A percentile compares a stretch with the other conserved stretches of the same genome.
phyloP scores from a whole-genome alignment of 345 rosid genomes.

The Sonneratia caseolaris region DNA sequence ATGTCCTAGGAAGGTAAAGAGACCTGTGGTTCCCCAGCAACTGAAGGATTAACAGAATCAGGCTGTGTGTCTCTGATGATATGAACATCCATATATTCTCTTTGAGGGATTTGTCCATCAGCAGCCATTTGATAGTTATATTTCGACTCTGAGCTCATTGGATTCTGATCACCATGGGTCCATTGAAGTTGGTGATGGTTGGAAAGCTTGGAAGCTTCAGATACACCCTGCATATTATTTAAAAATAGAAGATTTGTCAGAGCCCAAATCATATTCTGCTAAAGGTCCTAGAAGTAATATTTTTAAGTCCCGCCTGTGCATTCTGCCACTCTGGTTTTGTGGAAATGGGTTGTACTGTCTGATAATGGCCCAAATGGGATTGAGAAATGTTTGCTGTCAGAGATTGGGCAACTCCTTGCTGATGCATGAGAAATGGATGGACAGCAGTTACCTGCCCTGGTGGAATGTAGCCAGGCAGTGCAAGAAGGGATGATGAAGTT shows the following conservation, averaged over 20 bases:
- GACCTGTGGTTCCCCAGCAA: constrained; percentile 60
- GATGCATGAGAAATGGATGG: constrained; percentile 73
- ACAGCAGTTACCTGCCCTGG: constrained; percentile 67
- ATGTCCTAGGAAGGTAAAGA: neutral
- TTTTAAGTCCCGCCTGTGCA: constrained; percentile 40
- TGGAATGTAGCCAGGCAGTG: constrained; percentile 58
- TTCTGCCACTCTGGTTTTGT: constrained; percentile 62
- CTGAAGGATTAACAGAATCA: constrained; percentile 37
- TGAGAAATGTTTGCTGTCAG: constrained; percentile 52
- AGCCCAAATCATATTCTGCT: neutral
- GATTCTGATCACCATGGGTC: constrained; percentile 44
- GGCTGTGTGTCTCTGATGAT: constrained; percentile 35
- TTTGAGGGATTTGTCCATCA: constrained; percentile 44
- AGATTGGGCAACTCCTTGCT: constrained; percentile 59
- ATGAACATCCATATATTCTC: constrained; percentile 23
- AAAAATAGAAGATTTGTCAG: neutral
- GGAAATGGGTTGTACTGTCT: constrained; percentile 34
- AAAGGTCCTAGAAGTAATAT: neutral
- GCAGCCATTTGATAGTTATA: constrained; percentile 42
- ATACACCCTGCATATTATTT: constrained; percentile 32
- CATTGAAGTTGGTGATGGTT: constrained; percentile 36
- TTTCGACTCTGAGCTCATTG: constrained; percentile 39
- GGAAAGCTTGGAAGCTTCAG: constrained; percentile 41
- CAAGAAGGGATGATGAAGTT: constrained; percentile 50
- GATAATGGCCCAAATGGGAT: constrained; percentile 49